Evolutionary conservation across 2,329 filamentous ascomycete genomes (phyloP).

Genomic region (Cladophialophora bantiana): DNA sequence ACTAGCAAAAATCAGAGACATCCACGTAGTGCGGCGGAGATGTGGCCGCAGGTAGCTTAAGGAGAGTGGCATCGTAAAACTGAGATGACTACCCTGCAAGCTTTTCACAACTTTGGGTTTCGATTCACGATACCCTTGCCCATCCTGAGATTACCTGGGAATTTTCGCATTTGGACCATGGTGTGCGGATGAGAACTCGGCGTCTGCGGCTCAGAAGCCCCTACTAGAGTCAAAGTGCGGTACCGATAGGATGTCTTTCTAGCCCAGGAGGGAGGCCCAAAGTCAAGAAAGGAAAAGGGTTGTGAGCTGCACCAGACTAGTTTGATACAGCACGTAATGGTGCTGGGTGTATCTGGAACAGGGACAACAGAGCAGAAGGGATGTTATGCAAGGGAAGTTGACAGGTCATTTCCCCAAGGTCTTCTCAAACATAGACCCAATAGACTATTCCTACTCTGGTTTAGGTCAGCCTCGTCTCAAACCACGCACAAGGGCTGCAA

Average conservation of each 20-base stretch:
- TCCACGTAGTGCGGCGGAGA: not conserved
- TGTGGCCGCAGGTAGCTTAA: not conserved
- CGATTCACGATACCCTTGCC: not conserved
- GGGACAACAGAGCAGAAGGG: not conserved
- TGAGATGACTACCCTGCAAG: not conserved
- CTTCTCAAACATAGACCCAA: not conserved
- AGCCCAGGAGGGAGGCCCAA: not conserved
- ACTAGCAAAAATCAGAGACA: not conserved
- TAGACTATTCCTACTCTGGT: not conserved
- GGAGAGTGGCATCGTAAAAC: not conserved
- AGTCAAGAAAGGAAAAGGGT: not conserved
- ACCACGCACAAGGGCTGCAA: not conserved
- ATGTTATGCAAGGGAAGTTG: conserved; percentile 1
- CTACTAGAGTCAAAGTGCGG: not conserved
- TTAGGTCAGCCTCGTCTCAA: conserved; percentile 9
- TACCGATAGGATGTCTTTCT: not conserved
- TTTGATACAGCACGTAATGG: not conserved
- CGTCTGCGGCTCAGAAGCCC: not conserved
- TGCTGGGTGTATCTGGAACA: not conserved
- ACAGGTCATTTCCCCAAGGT: conserved; percentile 4
- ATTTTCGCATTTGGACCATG: not conserved
- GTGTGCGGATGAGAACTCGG: not conserved
- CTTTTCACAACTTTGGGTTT: not conserved
- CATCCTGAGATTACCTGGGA: not conserved
- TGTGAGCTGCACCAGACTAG: not conserved